Evolutionary conservation across 352 stramenopile genomes (phyloP).

Genomic region (Hyaloperonospora brassicae): DNA sequence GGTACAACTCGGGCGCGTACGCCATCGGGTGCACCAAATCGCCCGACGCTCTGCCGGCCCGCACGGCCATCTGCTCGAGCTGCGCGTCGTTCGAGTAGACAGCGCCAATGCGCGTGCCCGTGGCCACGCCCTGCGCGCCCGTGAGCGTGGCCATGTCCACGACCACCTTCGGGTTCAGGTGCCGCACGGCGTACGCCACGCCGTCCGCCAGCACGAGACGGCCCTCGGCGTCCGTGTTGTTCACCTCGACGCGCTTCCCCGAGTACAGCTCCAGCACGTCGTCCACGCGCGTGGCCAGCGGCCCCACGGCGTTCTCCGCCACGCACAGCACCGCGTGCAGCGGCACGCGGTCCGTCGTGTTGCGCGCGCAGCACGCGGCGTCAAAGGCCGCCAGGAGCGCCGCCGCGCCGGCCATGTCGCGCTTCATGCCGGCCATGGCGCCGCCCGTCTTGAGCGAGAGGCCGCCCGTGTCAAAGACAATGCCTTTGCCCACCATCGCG

Average conservation of each 20-base stretch:
- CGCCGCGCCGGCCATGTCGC: slow-evolving; percentile 88
- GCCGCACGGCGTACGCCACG: slow-evolving; percentile 88
- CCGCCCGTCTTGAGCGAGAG: slow-evolving; percentile 89
- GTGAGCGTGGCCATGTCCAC: slow-evolving; percentile 96
- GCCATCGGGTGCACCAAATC: slow-evolving; percentile 90
- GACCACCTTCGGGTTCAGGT: slow-evolving; percentile 86
- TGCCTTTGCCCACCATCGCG: slow-evolving; percentile 91
- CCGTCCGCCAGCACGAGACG: slow-evolving; percentile 91
- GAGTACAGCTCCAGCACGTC: slow-evolving; percentile 91
- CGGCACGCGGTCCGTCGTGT: slow-evolving; percentile 79
- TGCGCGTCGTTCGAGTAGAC: slow-evolving; percentile 89
- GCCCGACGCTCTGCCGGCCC: slow-evolving; percentile 78
- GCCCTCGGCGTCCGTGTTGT: slow-evolving; percentile 95
- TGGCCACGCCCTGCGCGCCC: slow-evolving; percentile 89
- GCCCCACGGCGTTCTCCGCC: slow-evolving; percentile 91
- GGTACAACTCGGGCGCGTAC: slow-evolving; percentile 91
- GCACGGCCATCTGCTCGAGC: slow-evolving; percentile 75
- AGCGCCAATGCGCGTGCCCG: slow-evolving; percentile 86
- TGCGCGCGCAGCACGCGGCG: slow-evolving; percentile 83
- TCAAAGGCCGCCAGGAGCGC: slow-evolving; percentile 55
- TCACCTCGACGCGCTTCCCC: slow-evolving; percentile 95
- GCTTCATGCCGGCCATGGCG: slow-evolving; percentile 91
- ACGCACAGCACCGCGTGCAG: slow-evolving; percentile 88
- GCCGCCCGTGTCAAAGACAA: slow-evolving; percentile 95
- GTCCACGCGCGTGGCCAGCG: slow-evolving; percentile 86